Evolutionary conservation across 371 early-diverging fungal species (phyloP).

Genomic region (Nematocida minor): DNA sequence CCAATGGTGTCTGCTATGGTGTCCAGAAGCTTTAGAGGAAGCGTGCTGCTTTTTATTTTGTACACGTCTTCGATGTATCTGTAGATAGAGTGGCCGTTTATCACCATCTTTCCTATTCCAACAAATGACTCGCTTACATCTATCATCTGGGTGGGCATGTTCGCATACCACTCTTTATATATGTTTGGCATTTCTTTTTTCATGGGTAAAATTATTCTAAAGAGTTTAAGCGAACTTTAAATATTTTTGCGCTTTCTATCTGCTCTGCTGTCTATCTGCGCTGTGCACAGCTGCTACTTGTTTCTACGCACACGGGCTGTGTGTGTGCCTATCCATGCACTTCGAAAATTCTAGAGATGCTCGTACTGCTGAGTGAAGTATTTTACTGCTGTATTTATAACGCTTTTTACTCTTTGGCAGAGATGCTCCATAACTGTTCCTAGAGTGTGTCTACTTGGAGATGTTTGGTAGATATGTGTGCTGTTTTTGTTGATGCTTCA

Average conservation of each 20-base stretch:
- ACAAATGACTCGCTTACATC: slow-evolving; percentile 51
- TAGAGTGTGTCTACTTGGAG: too few species aligned
- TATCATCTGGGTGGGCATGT: slow-evolving; percentile 14
- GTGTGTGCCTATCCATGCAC: too few species aligned
- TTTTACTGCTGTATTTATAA: too few species aligned
- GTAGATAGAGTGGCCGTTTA: slow-evolving; percentile 44
- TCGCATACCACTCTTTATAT: slow-evolving; percentile 34
- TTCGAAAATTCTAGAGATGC: too few species aligned
- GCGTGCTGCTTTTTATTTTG: slow-evolving; percentile 1
- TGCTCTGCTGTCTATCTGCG: too few species aligned
- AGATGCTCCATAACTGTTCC: too few species aligned
- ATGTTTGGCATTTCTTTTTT: slow-evolving; percentile 21
- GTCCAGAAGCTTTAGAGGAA: slow-evolving; percentile 19
- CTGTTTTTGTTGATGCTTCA: too few species aligned
- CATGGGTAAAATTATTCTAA: slow-evolving; percentile 45
- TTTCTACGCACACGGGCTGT: too few species aligned
- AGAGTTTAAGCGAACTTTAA: slow-evolving; percentile 7
- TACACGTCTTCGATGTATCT: slow-evolving; percentile 41
- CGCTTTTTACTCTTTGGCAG: too few species aligned
- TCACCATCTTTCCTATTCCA: slow-evolving; percentile 50
- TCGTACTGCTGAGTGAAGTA: too few species aligned
- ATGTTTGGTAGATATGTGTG: too few species aligned
- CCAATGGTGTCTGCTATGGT: slow-evolving; percentile 18
- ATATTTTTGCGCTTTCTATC: background rate
- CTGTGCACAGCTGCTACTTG: too few species aligned